Base-by-base conservation (phyloP, 2,329 filamentous ascomycete species). In the Talaromyces funiculosus region DNA sequence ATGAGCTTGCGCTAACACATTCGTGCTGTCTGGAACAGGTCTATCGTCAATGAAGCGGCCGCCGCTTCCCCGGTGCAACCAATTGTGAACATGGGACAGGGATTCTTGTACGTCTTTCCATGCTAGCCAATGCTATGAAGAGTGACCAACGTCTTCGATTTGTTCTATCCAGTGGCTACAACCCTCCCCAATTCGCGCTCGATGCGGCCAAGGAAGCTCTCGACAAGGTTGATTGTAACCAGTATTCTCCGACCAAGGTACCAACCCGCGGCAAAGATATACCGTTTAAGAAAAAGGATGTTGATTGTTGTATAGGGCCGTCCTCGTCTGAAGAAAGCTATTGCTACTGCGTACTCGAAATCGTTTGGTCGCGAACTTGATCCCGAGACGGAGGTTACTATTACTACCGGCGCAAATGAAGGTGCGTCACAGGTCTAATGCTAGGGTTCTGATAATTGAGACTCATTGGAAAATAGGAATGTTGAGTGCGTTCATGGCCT, bases 401-500 rank as follows among this genome's bases (percentile, higher is more conserved):
- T 99, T 73, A 97, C 94, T 4, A 97, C 93, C 1, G 79, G 79
- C 35, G 79, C 79, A 55, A 81, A 81, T 67, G 79, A 81, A 70
- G 78, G 76, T 77, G 57, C 58, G 68, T 33, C 47, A 43, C 3
- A 4, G 20, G 31, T 31, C 37, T 31, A 29, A 33, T 6, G n/a
- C 29, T 22, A 33, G 6, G 14, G 10, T 12, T 45, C 47, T 64
- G 22, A 64, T 45, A 53, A n/a, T n/a, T 20, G 26, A 12, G 42
- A 3, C 61, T n/a, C n/a, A n/a, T n/a, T n/a, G n/a, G n/a, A n/a
- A n/a, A n/a, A n/a, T n/a, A 84, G 85, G 90, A 69, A 97, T 97
- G 91, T 81, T 99, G 65, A 93, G 90, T 72, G 94, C 92, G 0
- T 97, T 99, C 72, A 97, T 99, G 94, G 94, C 85, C 2, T 99